Base-by-base conservation (phyloP, 345 rosid genomes). In the Euphorbia lathyris region DNA sequence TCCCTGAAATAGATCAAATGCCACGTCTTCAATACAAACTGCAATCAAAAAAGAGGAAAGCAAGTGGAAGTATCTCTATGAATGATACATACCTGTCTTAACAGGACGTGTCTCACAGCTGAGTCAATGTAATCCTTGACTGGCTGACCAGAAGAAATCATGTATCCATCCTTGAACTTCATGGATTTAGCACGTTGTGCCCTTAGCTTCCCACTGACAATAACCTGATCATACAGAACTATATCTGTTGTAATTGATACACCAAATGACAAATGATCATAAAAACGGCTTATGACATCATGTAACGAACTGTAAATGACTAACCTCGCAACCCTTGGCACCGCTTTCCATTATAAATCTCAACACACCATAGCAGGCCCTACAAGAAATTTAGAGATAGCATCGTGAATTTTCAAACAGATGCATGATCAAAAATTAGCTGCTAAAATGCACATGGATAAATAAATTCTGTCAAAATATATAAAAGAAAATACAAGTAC, bases 81-180 rank as follows among this genome's bases (percentile, higher is more conserved):
- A 43, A 36, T 3, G 12, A 20, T 25, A 32, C 75, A 58, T 47
- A 93, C 98, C 97, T 91, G 97, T 87, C 97, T 80, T 76, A 93
- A 77, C 1, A 93, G 88, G 61, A 93, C 97, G 40, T 91, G 98
- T 62, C 94, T 83, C 47, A 93, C 93, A 5, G 96, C 97, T n/a
- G 97, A 84, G 75, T 93, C 97, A 20, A 90, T 89, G 69, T 91
- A 93, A 38, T 93, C 97, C 20, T 93, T 87, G 9, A 88, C 89
- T 0, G 98, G 97, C 61, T 90, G 97, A 34, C 98, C 98, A 19
- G 98, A 89, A 25, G 98, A 93, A 43, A 89, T 87, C 98, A 93
- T 93, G 74, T 93, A 93, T 8, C 98, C 97, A 63, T 93, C 98
- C 85, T 89, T 90, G 74, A 93, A 93, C 72, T 90, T 93, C 98